Base-by-base conservation (phyloP, 2,329 filamentous ascomycete genomes). In the Trichoderma oligosporum region DNA sequence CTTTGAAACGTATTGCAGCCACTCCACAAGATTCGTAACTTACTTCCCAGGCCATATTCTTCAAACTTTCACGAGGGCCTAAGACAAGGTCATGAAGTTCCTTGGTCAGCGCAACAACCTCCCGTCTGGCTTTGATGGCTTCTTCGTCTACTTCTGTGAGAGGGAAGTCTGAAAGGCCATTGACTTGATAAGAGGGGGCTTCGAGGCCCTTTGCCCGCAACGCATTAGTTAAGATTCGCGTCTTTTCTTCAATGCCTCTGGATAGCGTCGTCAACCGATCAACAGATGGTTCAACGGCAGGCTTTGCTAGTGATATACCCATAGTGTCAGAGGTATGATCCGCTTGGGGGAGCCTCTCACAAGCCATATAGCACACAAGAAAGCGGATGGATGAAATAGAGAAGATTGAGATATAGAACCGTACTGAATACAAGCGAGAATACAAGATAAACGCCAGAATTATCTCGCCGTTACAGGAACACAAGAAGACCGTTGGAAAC, bases 31-130 rank as follows among this genome's bases (percentile, higher is more conserved):
- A 11, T 22, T 14, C 12, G 5, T 7, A 7, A 61, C 66, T 61
- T 60, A 68, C 67, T 57, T 68, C 67, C 63, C 66, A 66, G 3
- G 64, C 65, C 38, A 69, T 58, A 20, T 63, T 60, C 29, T 64
- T 63, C 25, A 70, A 48, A 16, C 41, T 54, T 29, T 66, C 64
- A 14, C 60, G 61, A 2, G 64, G 63, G 2, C 61, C 62, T 39
- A 65, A 18, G 7, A 62, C 57, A 27, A 64, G 49, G 29, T 64
- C 61, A 22, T 64, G 61, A n/a, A 64, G 61, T 22, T 65, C 61
- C 38, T 62, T 57, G 7, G 61, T 64, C n/a, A 60, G 47, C 20
- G 42, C 58, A n/a, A 65, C 59, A 35, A 69, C 25, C 29, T 66
- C 59, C 20, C 61, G 38, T 7, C 65, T 58, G n/a, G 44, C 60